Conservation (phyloP, 352 stramenopile species). For the Plasmopara viticola region DNA sequence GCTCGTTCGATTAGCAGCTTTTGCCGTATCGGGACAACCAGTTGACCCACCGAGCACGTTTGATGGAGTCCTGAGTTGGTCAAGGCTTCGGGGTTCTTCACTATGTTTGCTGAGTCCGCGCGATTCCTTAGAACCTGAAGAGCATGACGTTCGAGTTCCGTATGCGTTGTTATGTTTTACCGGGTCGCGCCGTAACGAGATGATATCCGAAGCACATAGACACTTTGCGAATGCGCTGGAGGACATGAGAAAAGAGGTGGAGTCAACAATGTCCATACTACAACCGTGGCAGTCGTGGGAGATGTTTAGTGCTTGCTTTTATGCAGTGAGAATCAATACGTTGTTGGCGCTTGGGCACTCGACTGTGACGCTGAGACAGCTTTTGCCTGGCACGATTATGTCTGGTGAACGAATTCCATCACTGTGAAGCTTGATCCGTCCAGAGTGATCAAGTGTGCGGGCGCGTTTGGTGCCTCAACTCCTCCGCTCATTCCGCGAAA, state of each 20-base stretch:
- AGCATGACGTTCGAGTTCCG: slow-evolving; percentile 4
- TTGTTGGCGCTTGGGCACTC: slow-evolving; percentile 19
- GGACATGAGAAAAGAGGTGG: no score
- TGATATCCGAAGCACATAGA: background rate
- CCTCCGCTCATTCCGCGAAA: no score
- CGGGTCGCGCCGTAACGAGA: no score
- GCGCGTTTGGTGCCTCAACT: no score
- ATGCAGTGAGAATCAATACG: no score
- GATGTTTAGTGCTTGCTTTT: no score
- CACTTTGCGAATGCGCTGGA: background rate
- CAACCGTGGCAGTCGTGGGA: no score
- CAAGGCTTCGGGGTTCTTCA: slow-evolving; percentile 23
- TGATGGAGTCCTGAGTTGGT: slow-evolving; percentile 15
- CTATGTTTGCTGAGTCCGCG: slow-evolving; percentile 20
- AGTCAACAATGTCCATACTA: no score
- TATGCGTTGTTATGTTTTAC: slow-evolving; percentile 8
- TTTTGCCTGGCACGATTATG: slow-evolving; percentile 15
- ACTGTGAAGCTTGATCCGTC: slow-evolving; percentile 10
- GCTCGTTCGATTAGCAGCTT: slow-evolving; percentile 7
- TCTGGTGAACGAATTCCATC: slow-evolving; percentile 1
- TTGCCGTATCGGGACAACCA: slow-evolving; percentile 3
- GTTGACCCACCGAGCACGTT: background rate
- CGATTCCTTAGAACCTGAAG: background rate
- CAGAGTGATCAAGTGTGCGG: slow-evolving; percentile 4
- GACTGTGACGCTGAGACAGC: slow-evolving; percentile 16